These are phyloP conservation scores for Oryza glaberrima DNA, from an alignment of 176 grass and related monocot genomes.

Conservation along the genomic window DNA sequence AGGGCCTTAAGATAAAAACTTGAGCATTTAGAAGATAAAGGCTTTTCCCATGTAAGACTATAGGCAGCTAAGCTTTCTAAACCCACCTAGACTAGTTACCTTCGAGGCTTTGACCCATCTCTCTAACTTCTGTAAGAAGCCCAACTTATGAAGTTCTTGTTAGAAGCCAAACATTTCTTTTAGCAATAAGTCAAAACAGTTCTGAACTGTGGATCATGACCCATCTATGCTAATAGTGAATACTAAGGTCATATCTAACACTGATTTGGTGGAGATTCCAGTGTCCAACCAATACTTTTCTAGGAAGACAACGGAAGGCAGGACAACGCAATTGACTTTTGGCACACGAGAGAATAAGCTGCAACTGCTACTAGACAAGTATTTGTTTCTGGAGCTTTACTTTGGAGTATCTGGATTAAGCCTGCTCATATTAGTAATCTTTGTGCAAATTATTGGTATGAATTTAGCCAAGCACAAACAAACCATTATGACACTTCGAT, in stretches of 20 bases:
- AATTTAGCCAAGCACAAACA: constrained; percentile 17
- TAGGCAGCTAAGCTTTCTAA: constrained; percentile 5
- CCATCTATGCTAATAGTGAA: constrained; percentile 17
- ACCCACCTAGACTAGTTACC: constrained; percentile 5
- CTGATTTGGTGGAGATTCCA: constrained; percentile 30
- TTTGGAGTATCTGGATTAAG: constrained; percentile 8
- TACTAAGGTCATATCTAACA: constrained; percentile 30
- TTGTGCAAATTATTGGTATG: neutral
- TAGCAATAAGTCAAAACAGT: neutral
- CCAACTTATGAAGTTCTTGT: constrained; percentile 30
- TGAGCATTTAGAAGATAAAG: constrained; percentile 17
- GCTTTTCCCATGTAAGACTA: neutral
- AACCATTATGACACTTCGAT: constrained; percentile 12
- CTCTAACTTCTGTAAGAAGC: constrained; percentile 31
- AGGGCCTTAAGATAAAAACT: neutral
- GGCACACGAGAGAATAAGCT: constrained; percentile 30
- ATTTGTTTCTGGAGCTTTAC: constrained; percentile 17
- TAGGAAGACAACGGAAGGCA: constrained; percentile 33
- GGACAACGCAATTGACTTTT: constrained; percentile 49
- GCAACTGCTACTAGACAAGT: constrained; percentile 22
- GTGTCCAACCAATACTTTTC: constrained; percentile 18
- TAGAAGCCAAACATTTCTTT: constrained; percentile 14
- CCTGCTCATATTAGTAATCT: neutral
- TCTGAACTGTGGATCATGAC: constrained; percentile 39
- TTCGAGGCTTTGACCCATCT: neutral